Evolutionary conservation across 345 rosid species (phyloP), one percentile per base, ranked within the genome.

Genomic region (Streptanthus diversifolius): DNA sequence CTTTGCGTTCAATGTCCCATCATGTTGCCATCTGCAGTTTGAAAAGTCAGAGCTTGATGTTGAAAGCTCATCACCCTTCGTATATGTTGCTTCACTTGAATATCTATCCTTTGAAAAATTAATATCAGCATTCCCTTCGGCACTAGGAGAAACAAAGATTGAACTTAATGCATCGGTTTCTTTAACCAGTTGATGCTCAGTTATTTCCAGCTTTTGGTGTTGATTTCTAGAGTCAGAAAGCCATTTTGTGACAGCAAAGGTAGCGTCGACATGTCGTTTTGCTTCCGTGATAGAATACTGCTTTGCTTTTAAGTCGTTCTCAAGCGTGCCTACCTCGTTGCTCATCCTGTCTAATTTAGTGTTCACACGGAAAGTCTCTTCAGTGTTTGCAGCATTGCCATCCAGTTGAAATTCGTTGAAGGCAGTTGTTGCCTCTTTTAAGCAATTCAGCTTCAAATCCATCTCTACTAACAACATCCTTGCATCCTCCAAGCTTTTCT

Each of bases 401-500:
- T 47, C 70, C 58, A 78, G 79, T 63, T 78, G 88, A 77, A 76
- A 66, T 68, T 81, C 82, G 73, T 77, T 86, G 71, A 93, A 83
- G 67, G 83, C 86, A 43, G 84, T 61, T 33, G 92, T 79, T 69
- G 96, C 96, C 43, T 82, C 87, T 80, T 85, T 88, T 80, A 93
- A 81, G 63, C 85, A 82, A 79, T 71, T 81, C 63, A 90, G 77
- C 80, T 86, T 93, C 79, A 83, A 76, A 68, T 90, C 90, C 98
- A 90, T 84, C 52, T 86, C 98, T 49, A 63, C 48, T 40, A 84
- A 83, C 86, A 85, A 80, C 77, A 82, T 83, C 77, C 82, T 87
- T 67, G 98, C 90, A 71, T 87, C 92, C 82, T 87, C 93, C 83
- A 93, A 84, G 83, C 96, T 86, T 81, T 80, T 82, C 78, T 93